Percentiles rank a stretch among this genome's conserved stretches.
Conservation (phyloP, 306 rosid genomes). For the Prunus dulcis region DNA sequence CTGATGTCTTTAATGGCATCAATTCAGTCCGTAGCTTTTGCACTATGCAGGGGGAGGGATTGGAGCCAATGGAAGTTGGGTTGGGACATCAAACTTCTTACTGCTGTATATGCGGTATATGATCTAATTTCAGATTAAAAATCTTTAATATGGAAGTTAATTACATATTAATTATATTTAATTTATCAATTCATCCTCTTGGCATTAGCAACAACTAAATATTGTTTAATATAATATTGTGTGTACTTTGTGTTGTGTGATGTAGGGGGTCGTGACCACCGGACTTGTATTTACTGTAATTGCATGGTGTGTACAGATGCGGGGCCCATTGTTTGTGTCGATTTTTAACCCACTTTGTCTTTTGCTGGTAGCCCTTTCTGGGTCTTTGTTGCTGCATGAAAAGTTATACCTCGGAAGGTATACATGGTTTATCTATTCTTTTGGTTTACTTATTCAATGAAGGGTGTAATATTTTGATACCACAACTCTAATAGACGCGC, state of each 20-base stretch:
- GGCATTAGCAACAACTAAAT: too few species aligned
- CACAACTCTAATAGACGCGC: too few species aligned
- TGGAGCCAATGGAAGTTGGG: constrained; percentile 57
- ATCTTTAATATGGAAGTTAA: not conserved
- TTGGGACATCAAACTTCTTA: constrained; percentile 48
- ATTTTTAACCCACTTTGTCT: constrained; percentile 51
- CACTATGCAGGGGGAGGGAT: constrained; percentile 45
- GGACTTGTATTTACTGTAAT: constrained; percentile 33
- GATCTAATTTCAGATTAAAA: not conserved
- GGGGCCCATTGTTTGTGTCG: constrained; percentile 59
- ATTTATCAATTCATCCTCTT: too few species aligned
- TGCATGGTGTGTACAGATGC: constrained; percentile 46
- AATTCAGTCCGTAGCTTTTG: constrained; percentile 31
- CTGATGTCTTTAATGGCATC: constrained; percentile 48
- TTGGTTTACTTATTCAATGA: too few species aligned
- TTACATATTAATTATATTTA: not conserved
- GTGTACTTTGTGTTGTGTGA: not conserved
- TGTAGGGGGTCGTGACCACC: constrained; percentile 47
- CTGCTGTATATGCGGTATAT: constrained; percentile 45
- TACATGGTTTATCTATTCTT: too few species aligned
- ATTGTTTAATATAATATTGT: too few species aligned
- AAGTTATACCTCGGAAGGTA: constrained; percentile 59
- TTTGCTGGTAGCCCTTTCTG: constrained; percentile 44
- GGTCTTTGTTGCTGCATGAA: constrained; percentile 41
- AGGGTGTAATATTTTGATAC: too few species aligned